phyloP scores from a whole-genome alignment of 805 yeast species.

The Monosporozyma unispora region DNA sequence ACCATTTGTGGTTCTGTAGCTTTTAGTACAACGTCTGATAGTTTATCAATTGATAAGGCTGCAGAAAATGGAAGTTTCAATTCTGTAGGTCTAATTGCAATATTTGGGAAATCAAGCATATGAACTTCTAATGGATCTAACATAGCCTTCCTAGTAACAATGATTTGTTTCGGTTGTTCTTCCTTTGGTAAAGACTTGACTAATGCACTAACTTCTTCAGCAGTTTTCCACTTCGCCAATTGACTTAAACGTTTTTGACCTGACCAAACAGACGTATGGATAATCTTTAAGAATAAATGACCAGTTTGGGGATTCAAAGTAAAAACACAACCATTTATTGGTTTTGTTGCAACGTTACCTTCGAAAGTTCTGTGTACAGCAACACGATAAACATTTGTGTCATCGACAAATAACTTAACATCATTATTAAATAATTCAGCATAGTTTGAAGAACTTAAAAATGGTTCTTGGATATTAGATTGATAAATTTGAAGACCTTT shows the following conservation, averaged over 20 bases:
- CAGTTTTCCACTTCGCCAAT: conserved; percentile 95
- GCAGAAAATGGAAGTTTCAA: conserved; percentile 83
- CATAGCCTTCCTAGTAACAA: conserved; percentile 85
- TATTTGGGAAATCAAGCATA: conserved; percentile 92
- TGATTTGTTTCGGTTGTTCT: conserved; percentile 89
- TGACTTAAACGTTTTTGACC: conserved; percentile 94
- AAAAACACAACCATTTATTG: conserved; percentile 87
- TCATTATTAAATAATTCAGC: conserved; percentile 83
- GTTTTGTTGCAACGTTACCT: conserved; percentile 86
- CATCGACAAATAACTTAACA: conserved; percentile 81
- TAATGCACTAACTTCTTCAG: conserved; percentile 92
- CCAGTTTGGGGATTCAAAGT: conserved; percentile 87
- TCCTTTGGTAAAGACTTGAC: conserved; percentile 82
- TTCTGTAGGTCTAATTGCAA: conserved; percentile 82
- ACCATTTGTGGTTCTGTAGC: conserved; percentile 94
- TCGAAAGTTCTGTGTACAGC: conserved; percentile 85
- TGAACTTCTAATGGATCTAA: conserved; percentile 93
- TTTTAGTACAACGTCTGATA: conserved; percentile 66
- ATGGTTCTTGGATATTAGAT: conserved; percentile 87
- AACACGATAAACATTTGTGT: conserved; percentile 88
- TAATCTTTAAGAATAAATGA: conserved; percentile 76
- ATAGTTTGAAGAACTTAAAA: conserved; percentile 80
- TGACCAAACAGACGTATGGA: conserved; percentile 92
- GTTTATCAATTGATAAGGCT: conserved; percentile 70
- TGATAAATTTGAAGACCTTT: conserved; percentile 91